Percentiles rank a stretch among this genome's conserved stretches.
Conservation (phyloP, 176 grass and related monocot genomes). For the Guadua angustifolia region DNA sequence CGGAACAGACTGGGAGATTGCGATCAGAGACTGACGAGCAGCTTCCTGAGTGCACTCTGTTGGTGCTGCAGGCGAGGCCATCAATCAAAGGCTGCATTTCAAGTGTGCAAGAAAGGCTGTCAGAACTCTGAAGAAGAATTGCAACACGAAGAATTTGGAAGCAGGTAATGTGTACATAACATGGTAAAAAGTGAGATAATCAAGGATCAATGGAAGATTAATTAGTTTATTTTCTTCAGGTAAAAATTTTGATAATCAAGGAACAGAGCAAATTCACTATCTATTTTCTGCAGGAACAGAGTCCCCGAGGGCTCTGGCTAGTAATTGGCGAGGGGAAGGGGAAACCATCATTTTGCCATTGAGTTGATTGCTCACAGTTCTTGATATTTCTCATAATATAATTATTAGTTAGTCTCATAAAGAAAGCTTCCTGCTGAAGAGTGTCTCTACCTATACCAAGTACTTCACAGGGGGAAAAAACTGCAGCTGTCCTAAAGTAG, state of each 20-base stretch:
- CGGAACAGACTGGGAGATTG: constrained; percentile 70
- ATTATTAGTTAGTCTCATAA: not conserved
- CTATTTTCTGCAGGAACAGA: not conserved
- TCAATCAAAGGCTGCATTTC: constrained; percentile 53
- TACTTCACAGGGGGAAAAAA: not conserved
- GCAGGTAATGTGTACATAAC: not conserved
- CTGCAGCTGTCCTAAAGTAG: not conserved
- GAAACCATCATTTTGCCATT: not conserved
- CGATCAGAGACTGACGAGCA: constrained; percentile 75
- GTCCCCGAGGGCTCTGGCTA: not conserved
- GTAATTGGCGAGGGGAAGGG: not conserved
- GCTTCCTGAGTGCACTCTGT: constrained; percentile 62
- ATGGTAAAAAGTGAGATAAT: not conserved
- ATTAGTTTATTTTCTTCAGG: not conserved
- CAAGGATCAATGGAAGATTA: not conserved
- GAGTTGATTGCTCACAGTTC: not conserved
- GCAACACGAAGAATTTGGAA: not conserved
- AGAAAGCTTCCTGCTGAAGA: not conserved
- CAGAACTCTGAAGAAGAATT: constrained; percentile 9
- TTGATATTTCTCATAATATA: not conserved
- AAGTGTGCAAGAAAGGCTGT: constrained; percentile 31
- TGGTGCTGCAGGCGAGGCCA: constrained; percentile 56
- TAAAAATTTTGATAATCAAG: constrained; percentile 2
- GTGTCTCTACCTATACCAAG: not conserved
- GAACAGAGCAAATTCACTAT: not conserved